A percentile compares a stretch with the other conserved stretches of the same genome.
These are phyloP conservation scores for Gautieria morchelliformis DNA, from an alignment of 768 basidiomycete species.

Conservation along the genomic window DNA sequence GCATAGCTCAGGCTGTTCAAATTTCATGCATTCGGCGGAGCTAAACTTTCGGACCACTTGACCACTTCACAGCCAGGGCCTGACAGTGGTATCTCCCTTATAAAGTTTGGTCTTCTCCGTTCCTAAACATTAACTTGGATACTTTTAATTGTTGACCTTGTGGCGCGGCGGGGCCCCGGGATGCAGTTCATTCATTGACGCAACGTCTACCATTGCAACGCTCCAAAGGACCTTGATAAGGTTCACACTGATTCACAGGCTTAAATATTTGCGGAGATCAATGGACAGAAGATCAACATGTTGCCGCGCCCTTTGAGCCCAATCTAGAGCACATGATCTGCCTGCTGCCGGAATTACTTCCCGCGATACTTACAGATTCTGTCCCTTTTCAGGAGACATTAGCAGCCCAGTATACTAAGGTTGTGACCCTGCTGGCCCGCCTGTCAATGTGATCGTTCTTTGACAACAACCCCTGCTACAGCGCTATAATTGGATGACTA, in stretches of 20 bases:
- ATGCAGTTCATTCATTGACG: background rate
- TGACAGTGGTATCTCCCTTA: no score
- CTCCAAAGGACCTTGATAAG: background rate
- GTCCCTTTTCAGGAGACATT: no score
- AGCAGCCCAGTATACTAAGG: background rate
- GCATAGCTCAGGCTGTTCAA: no score
- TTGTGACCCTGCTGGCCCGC: background rate
- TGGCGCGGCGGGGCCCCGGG: background rate
- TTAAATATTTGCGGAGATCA: background rate
- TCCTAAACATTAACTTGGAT: no score
- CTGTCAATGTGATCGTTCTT: background rate
- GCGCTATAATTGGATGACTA: background rate
- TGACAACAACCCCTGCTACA: background rate
- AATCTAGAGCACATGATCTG: background rate
- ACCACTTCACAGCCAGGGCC: no score
- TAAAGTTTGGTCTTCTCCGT: no score
- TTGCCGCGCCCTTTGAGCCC: background rate
- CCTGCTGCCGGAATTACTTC: background rate
- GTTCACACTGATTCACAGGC: background rate
- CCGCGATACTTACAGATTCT: background rate
- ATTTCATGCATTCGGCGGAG: no score
- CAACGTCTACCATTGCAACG: background rate
- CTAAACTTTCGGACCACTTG: no score
- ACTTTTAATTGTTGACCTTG: background rate
- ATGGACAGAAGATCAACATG: background rate